Conservation (phyloP, 2,329 filamentous ascomycete genomes). For the Fusarium chlamydosporum region DNA sequence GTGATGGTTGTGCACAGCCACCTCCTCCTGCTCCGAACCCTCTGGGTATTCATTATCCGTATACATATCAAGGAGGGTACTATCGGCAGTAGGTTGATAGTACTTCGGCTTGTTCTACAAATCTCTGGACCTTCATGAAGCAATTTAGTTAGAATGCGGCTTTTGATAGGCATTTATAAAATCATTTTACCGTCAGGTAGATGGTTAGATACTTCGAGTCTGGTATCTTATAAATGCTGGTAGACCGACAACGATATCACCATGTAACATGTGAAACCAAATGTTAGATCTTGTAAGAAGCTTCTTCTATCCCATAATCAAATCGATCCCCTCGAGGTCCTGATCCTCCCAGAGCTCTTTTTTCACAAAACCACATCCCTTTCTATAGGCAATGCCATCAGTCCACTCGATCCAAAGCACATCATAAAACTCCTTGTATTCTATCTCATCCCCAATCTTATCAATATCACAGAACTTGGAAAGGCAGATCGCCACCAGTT, state of each 20-base stretch:
- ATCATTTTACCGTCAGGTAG: too few species aligned
- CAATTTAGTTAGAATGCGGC: too few species aligned
- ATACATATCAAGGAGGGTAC: background rate
- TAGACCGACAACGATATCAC: too few species aligned
- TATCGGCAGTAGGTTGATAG: background rate
- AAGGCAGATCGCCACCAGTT: background rate
- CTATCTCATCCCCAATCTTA: background rate
- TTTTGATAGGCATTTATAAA: too few species aligned
- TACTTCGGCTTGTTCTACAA: too few species aligned
- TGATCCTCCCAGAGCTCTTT: background rate
- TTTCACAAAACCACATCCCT: background rate
- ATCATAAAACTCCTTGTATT: background rate
- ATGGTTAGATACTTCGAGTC: too few species aligned
- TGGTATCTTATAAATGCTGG: too few species aligned
- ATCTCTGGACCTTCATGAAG: too few species aligned
- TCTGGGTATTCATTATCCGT: background rate
- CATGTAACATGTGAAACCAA: too few species aligned
- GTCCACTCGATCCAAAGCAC: background rate
- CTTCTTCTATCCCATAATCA: background rate
- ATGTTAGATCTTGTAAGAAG: too few species aligned
- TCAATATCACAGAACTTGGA: background rate
- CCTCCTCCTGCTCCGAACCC: background rate
- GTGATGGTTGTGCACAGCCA: background rate
- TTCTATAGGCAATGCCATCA: background rate
- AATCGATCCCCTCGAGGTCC: accelerated